Conservation (phyloP, 179 eudicot genomes). For the Nepenthes alata region DNA sequence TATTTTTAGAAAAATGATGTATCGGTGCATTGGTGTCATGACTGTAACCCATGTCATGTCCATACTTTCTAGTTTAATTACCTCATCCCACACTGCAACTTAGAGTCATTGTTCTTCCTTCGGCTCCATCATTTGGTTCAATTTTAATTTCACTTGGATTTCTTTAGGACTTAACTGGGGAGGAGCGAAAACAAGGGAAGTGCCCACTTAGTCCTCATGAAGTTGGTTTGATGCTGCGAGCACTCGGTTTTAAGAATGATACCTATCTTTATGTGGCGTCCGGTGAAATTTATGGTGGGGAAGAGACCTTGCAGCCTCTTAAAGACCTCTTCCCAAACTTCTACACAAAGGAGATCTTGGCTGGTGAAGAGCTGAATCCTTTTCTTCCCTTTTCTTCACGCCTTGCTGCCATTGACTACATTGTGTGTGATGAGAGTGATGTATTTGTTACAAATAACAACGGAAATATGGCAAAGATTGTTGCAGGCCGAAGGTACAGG, state of each 20-base stretch:
- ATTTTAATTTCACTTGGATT: neutral
- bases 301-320: slow-evolving; percentile 76
- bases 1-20: too few relatives aligned
- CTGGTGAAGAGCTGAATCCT: slow-evolving; percentile 54
- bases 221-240: slow-evolving; percentile 88
- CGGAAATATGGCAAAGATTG: slow-evolving; percentile 94
- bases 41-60: too few relatives aligned
- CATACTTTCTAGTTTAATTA: neutral
- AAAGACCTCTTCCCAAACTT: slow-evolving; percentile 80
- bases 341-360: slow-evolving; percentile 84
- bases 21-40: too few relatives aligned
- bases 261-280: slow-evolving; percentile 85
- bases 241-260: slow-evolving; percentile 78
- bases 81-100: slow-evolving; percentile 1
- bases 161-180: slow-evolving; percentile 65
- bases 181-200: slow-evolving; percentile 82
- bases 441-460: slow-evolving; percentile 94
- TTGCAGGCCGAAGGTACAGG: slow-evolving; percentile 81
- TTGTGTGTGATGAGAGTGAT: slow-evolving; percentile 87
- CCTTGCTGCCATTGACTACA: slow-evolving; percentile 93
- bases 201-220: slow-evolving; percentile 97
- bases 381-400: slow-evolving; percentile 82
- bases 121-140: neutral
- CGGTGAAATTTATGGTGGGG: slow-evolving; percentile 96
- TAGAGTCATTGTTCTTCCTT: slow-evolving; percentile 1